Base-by-base conservation (phyloP, 1,139 yeast species). In the Yamadazyma atlantica region DNA sequence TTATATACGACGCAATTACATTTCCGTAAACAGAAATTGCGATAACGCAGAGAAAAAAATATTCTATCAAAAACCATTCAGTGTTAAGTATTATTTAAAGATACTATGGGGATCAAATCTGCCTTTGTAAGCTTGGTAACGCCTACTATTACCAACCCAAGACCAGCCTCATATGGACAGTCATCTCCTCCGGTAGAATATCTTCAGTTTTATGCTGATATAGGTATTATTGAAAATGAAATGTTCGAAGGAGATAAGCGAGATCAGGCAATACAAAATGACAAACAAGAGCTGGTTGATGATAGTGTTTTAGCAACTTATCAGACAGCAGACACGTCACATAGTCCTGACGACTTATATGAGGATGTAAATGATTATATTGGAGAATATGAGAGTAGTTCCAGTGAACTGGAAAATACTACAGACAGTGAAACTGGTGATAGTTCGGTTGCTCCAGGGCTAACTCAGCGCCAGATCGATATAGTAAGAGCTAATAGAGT, bases 91-190 rank as follows among this genome's bases (percentile, higher is more conserved):
- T 6, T 26, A 6, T 26, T 24, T n/a, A 7, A 9, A 10, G 4
- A 7, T 10, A 19, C 12, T 12, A 46, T 46, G 50, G 41, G 45
- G 22, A 30, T 46, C 7, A 46, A 45, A 30, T 36, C 45, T 9
- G 36, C 46, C 2, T 33, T 46, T 12, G 34, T 26, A 4, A 40
- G 31, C 19, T 33, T 45, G n/a, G 48, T 46, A n/a, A 46, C 48
- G 11, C 50, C 50, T 4, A 45, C 46, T 8, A 36, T 46, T 8
- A 45, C 50, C 14, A 46, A 46, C 24, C 50, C 49, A 1, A 33
- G 34, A 11, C 21, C 41, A 10, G 32, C 15, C 22, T 33, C 40
- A n/a, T 34, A 32, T 29, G 13, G 25, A 2, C 26, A 32, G 17
- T 28, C 34, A 4, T 25, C 29, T 16, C 38, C 35, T 11, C 23